phyloP scores from a whole-genome alignment of 352 stramenopile genomes.

The Elongisporangium undulatum region DNA sequence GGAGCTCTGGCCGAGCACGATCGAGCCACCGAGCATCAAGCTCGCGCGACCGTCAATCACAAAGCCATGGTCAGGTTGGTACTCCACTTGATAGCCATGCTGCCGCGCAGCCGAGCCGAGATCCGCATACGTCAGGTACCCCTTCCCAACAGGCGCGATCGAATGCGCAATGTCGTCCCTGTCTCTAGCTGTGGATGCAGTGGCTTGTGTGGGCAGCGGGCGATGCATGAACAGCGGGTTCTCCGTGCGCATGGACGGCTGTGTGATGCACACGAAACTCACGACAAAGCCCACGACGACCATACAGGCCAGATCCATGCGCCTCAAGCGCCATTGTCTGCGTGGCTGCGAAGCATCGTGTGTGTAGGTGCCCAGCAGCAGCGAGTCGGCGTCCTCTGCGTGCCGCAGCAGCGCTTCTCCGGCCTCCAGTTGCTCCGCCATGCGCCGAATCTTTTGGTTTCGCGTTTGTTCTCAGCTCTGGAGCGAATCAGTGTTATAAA shows the following conservation, averaged over 20 bases:
- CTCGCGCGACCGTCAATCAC: conserved; percentile 49
- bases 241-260: conserved; percentile 32
- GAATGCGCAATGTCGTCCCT: not conserved
- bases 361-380: not conserved
- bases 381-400: conserved; percentile 1
- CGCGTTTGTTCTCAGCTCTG: not conserved
- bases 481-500: not conserved
- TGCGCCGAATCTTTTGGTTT: not conserved
- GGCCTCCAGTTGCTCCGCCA: not conserved
- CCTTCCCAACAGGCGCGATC: not conserved
- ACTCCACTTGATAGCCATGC: conserved; percentile 44
- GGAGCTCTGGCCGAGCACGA: conserved; percentile 58
- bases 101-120: conserved; percentile 31
- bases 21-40: conserved; percentile 62
- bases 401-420: conserved; percentile 13
- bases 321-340: conserved; percentile 20
- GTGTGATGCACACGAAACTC: conserved; percentile 43
- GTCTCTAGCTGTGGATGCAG: not conserved
- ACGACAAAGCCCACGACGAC: conserved; percentile 37
- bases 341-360: not conserved
- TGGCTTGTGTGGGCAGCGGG: not conserved
- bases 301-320: conserved; percentile 47
- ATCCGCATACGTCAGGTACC: conserved; percentile 60
- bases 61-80: conserved; percentile 40
- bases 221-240: conserved; percentile 24